Conservation (phyloP, 495 filamentous ascomycete species). For the Talaromyces ruber region DNA sequence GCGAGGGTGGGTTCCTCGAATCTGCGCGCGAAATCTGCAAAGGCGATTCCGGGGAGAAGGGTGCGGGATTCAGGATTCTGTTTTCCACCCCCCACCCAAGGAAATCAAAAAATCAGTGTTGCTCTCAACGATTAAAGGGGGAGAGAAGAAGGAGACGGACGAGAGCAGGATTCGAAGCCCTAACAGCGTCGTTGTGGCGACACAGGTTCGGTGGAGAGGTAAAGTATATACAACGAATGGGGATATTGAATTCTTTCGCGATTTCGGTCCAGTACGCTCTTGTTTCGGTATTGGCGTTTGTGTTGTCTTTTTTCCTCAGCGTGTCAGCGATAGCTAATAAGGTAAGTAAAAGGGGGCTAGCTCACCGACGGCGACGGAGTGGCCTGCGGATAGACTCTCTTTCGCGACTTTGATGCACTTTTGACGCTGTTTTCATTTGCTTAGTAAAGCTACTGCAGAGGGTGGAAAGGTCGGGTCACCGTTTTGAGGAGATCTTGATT, state of each 20-base stretch:
- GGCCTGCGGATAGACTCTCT: constrained; percentile 52
- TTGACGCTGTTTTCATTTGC: constrained; percentile 43
- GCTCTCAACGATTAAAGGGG: constrained; percentile 1
- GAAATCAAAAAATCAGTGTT: background rate
- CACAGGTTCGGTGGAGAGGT: constrained; percentile 63
- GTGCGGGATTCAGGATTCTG: constrained; percentile 76
- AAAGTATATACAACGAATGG: constrained; percentile 83
- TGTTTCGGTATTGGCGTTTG: constrained; percentile 73
- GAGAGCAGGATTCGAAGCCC: constrained; percentile 54
- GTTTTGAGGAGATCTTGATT: constrained; percentile 91
- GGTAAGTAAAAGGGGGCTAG: constrained; percentile 6
- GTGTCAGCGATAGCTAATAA: no score
- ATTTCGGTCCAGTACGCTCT: constrained; percentile 67
- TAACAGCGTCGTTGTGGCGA: constrained; percentile 82
- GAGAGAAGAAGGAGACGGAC: constrained; percentile 12
- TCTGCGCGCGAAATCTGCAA: constrained; percentile 58
- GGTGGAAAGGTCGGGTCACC: constrained; percentile 31
- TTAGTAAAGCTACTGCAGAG: background rate
- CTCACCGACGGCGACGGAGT: constrained; percentile 69
- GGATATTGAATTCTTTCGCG: constrained; percentile 58
- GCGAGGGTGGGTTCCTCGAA: constrained; percentile 60
- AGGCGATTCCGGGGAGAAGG: constrained; percentile 70
- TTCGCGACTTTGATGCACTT: constrained; percentile 77
- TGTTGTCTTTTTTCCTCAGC: constrained; percentile 56
- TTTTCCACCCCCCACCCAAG: no score